phyloP scores from a whole-genome alignment of 371 early-diverging fungal genomes.

The Globomyces sp. region DNA sequence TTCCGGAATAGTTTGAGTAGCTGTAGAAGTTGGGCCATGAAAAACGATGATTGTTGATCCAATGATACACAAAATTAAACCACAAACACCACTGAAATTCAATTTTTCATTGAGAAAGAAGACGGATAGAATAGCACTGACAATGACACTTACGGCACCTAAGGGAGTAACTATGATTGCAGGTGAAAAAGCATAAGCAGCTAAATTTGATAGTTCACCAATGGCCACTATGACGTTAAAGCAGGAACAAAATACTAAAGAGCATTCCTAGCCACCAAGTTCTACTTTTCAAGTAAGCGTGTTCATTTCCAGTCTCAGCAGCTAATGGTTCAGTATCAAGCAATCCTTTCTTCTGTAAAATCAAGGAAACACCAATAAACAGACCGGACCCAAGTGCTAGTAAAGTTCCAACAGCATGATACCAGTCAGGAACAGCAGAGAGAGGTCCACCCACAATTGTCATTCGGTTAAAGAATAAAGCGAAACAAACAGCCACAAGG shows the following conservation, averaged over 20 bases:
- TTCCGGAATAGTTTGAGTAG: constrained; percentile 39
- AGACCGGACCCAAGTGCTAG: constrained; percentile 79
- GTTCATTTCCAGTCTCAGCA: constrained; percentile 64
- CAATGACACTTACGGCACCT: constrained; percentile 83
- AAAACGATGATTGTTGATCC: constrained; percentile 55
- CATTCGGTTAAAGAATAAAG: too few species aligned
- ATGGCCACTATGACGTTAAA: constrained; percentile 62
- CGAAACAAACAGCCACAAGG: too few species aligned
- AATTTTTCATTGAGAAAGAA: constrained; percentile 51
- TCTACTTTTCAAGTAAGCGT: constrained; percentile 77
- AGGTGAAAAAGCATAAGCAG: constrained; percentile 93
- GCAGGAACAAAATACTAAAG: constrained; percentile 53
- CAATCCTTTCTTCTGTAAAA: constrained; percentile 92
- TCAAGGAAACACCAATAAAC: constrained; percentile 88
- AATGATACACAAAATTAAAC: constrained; percentile 50
- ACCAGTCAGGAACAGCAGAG: constrained; percentile 29
- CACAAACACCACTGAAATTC: constrained; percentile 47
- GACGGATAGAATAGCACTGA: constrained; percentile 58
- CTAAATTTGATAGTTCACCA: constrained; percentile 90
- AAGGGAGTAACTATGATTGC: constrained; percentile 93
- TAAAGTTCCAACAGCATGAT: constrained; percentile 38
- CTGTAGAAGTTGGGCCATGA: constrained; percentile 51
- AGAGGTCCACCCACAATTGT: too few species aligned
- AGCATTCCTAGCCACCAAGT: constrained; percentile 92
- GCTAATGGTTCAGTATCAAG: constrained; percentile 53